Percentiles rank a stretch among this genome's conserved stretches.
phyloP scores from a whole-genome alignment of 192 early-diverging fungal species.

The Podila horticola region DNA sequence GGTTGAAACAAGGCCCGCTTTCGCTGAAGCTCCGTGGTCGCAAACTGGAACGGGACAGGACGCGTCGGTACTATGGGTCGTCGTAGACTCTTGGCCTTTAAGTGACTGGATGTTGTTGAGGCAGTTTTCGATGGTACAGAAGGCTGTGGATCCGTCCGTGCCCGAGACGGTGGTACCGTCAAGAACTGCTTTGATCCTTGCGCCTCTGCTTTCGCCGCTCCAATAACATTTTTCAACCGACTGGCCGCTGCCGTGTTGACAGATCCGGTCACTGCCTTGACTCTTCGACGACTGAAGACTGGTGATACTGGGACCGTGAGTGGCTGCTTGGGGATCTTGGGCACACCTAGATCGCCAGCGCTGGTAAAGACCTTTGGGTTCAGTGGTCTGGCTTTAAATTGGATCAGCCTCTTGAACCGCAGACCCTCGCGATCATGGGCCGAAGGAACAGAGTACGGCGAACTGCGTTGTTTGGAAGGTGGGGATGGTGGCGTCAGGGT shows the following conservation, averaged over 20 bases:
- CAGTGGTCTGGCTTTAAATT: constrained; percentile 35
- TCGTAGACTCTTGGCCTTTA: constrained; percentile 1
- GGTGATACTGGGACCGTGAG: constrained; percentile 37
- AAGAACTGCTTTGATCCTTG: neutral
- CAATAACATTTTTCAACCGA: constrained; percentile 11
- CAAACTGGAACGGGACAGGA: constrained; percentile 47
- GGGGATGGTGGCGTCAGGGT: constrained; percentile 29
- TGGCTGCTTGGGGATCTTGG: constrained; percentile 19
- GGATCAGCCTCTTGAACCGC: constrained; percentile 15
- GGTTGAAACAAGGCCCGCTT: constrained; percentile 3
- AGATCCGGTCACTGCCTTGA: neutral
- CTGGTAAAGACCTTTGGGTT: constrained; percentile 42
- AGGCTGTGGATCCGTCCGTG: neutral
- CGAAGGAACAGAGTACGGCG: constrained; percentile 31
- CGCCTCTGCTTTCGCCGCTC: neutral
- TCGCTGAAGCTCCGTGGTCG: constrained; percentile 29
- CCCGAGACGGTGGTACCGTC: neutral
- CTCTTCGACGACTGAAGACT: constrained; percentile 23
- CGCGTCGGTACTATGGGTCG: constrained; percentile 4
- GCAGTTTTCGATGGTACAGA: neutral
- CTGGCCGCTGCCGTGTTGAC: constrained; percentile 4
- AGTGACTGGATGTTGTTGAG: constrained; percentile 15
- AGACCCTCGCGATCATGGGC: constrained; percentile 21
- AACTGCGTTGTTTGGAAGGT: constrained; percentile 14
- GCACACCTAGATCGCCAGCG: constrained; percentile 40